A percentile compares a stretch with the other conserved stretches of the same genome.
Evolutionary conservation across 2,329 filamentous ascomycete genomes (phyloP).

Genomic region (Bipolaris bicolor): DNA sequence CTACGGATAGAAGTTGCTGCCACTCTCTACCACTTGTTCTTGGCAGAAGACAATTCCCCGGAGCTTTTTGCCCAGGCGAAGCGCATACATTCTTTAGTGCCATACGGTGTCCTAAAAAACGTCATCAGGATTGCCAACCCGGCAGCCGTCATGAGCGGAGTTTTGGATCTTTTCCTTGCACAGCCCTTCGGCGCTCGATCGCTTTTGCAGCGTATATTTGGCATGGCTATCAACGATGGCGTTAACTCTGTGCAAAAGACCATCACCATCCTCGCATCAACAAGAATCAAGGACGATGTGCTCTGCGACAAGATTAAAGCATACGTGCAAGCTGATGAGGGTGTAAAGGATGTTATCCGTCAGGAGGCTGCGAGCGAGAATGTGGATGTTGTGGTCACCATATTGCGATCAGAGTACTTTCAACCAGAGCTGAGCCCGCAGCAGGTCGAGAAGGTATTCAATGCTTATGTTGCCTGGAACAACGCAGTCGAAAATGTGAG

Average conservation of each 20-base stretch:
- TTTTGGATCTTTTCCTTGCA: constrained; percentile 92
- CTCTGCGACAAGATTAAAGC: constrained; percentile 81
- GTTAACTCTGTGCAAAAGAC: constrained; percentile 85
- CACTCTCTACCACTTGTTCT: constrained; percentile 94
- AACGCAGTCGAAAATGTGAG: constrained; percentile 81
- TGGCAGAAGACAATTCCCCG: constrained; percentile 97
- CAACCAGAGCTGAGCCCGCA: constrained; percentile 71
- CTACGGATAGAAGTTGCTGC: constrained; percentile 95
- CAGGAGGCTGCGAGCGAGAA: constrained; percentile 74
- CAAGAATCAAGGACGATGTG: constrained; percentile 80
- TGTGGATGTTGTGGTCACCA: constrained; percentile 83
- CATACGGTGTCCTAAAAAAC: constrained; percentile 93
- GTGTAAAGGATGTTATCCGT: constrained; percentile 75
- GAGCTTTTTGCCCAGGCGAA: constrained; percentile 94
- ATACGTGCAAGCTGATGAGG: constrained; percentile 78
- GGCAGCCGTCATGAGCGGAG: constrained; percentile 93
- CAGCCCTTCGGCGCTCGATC: constrained; percentile 92
- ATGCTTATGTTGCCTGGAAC: constrained; percentile 96
- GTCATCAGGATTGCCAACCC: constrained; percentile 96
- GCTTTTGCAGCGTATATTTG: constrained; percentile 92
- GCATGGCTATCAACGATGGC: constrained; percentile 86
- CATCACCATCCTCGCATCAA: constrained; percentile 73
- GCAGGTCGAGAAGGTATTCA: constrained; percentile 86
- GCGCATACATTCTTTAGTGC: constrained; percentile 91
- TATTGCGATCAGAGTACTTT: constrained; percentile 79